Percentiles rank a stretch among this genome's conserved stretches.
These are phyloP conservation scores for Pichia sp. DNA, from an alignment of 1,139 yeast genomes.

Conservation along the genomic window DNA sequence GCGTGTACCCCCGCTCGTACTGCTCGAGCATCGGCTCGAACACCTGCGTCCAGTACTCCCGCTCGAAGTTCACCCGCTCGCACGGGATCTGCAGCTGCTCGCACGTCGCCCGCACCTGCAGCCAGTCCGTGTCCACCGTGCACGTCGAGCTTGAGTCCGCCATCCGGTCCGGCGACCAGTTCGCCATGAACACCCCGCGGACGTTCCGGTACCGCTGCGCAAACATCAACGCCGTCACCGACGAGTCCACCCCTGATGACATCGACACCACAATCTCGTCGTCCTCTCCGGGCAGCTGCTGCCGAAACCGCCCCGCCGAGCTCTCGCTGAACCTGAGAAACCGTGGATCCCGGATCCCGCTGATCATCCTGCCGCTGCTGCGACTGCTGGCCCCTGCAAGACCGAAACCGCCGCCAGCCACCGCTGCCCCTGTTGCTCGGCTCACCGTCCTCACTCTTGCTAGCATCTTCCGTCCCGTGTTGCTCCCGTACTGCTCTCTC, in stretches of 20 bases:
- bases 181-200: conserved; percentile 84
- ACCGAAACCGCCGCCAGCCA: no score
- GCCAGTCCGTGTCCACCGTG: conserved; percentile 78
- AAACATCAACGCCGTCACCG: conserved; percentile 78
- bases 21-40: conserved; percentile 84
- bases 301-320: conserved; percentile 28
- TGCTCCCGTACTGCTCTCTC: no score
- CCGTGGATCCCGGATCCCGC: conserved; percentile 1
- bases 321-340: conserved; percentile 7
- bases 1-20: conserved; percentile 74
- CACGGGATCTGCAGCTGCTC: conserved; percentile 59
- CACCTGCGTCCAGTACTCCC: conserved; percentile 88
- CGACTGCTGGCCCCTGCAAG: no score
- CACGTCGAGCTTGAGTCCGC: conserved; percentile 41
- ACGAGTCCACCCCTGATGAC: conserved; percentile 97
- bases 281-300: conserved; percentile 42
- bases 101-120: conserved; percentile 69
- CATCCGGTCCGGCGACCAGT: conserved; percentile 56
- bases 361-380: no score
- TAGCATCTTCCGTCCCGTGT: no score
- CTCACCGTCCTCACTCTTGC: no score
- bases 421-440: no score
- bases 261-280: conserved; percentile 79
- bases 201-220: conserved; percentile 50
- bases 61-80: conserved; percentile 77